Conservation (phyloP, 805 yeast genomes). For the Isabelozyma gotoi region DNA sequence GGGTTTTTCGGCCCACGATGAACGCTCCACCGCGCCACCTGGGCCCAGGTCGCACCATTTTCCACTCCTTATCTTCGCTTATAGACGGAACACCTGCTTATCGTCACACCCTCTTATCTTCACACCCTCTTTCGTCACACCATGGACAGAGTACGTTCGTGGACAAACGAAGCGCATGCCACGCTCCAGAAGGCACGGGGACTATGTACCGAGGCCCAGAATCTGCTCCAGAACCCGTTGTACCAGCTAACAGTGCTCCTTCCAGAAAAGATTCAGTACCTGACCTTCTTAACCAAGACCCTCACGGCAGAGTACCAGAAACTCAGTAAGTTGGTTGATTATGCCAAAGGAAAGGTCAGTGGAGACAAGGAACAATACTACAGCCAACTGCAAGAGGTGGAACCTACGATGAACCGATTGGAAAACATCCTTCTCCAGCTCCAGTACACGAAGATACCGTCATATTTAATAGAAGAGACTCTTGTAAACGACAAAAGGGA, state of each 20-base stretch:
- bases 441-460: constrained; percentile 29
- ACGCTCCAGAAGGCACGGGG: constrained; percentile 30
- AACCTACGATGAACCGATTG: constrained; percentile 22
- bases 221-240: constrained; percentile 22
- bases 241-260: constrained; percentile 20
- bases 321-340: constrained; percentile 11
- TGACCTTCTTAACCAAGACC: constrained; percentile 11
- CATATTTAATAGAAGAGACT: constrained; percentile 6
- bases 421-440: constrained; percentile 23
- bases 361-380: constrained; percentile 11
- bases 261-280: constrained; percentile 21
- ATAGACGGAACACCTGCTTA: not conserved
- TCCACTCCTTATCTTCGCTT: not conserved
- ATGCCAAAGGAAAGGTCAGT: constrained; percentile 10
- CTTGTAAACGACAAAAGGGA: not conserved
- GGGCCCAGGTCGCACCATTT: not conserved
- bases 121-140: too few species aligned
- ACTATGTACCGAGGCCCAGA: constrained; percentile 33
- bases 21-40: too few species aligned
- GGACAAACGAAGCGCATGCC: constrained; percentile 30
- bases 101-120: not conserved
- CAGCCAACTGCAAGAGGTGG: constrained; percentile 12
- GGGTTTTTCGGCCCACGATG: too few species aligned
- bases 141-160: constrained; percentile 7
- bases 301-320: constrained; percentile 14